Evolutionary conservation across 2,329 filamentous ascomycete genomes (phyloP).

Genomic region (Ceratocystis ficicola): DNA sequence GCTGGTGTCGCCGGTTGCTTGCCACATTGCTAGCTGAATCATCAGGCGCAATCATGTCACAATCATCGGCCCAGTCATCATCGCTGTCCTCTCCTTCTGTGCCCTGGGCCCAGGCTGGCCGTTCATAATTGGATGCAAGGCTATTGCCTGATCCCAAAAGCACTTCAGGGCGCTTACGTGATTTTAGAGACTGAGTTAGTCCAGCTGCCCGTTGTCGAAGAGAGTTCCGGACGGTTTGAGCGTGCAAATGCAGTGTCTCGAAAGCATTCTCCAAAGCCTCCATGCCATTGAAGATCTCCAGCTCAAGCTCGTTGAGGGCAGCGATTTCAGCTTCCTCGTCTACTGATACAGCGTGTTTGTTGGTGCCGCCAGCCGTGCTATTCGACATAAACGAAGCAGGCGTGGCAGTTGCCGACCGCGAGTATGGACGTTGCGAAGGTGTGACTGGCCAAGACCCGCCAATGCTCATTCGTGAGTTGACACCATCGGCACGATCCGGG

Average conservation of each 20-base stretch:
- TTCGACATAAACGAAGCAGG: slow-evolving; percentile 49
- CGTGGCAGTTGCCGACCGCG: slow-evolving; percentile 47
- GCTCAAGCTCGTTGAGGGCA: slow-evolving; percentile 78
- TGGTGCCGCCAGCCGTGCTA: slow-evolving; percentile 35
- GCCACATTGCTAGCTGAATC: slow-evolving; percentile 73
- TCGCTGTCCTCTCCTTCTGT: slow-evolving; percentile 39
- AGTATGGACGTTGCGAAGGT: slow-evolving; percentile 38
- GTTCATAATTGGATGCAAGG: slow-evolving; percentile 35
- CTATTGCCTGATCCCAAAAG: slow-evolving; percentile 39
- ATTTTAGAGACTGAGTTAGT: slow-evolving; percentile 52
- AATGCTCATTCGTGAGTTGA: slow-evolving; percentile 22
- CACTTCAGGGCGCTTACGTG: slow-evolving; percentile 46
- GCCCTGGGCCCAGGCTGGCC: slow-evolving; percentile 35
- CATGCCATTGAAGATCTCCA: slow-evolving; percentile 89
- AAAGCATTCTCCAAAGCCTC: slow-evolving; percentile 89
- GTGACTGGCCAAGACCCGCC: slow-evolving; percentile 28
- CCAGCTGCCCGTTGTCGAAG: slow-evolving; percentile 74
- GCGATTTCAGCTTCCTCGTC: slow-evolving; percentile 92
- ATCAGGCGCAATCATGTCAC: slow-evolving; percentile 57
- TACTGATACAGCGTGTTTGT: slow-evolving; percentile 58
- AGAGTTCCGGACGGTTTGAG: slow-evolving; percentile 65
- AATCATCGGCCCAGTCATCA: slow-evolving; percentile 43
- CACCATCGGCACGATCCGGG: slow-evolving; percentile 28
- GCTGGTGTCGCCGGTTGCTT: slow-evolving; percentile 54
- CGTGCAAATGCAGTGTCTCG: slow-evolving; percentile 74